Base-by-base conservation (phyloP, 2,329 filamentous ascomycete genomes). In the Neonectria ditissima region DNA sequence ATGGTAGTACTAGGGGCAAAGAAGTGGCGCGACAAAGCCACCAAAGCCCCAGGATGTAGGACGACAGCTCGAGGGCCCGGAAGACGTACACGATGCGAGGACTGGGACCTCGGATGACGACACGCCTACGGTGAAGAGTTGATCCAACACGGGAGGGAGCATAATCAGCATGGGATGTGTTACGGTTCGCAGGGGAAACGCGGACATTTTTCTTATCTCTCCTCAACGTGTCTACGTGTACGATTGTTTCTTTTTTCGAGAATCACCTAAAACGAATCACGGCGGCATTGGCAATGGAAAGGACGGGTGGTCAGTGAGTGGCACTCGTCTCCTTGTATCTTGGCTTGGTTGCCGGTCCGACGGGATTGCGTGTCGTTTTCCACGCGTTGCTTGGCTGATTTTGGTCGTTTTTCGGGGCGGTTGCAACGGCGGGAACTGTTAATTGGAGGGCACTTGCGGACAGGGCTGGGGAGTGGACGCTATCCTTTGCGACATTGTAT, bases 171-270 rank as follows among this genome's bases (percentile, higher is more conserved):
- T 71, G 24, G 22, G 68, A 68, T 70, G 69, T 66, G 62, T 66
- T 70, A 70, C 68, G 71, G 68, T 63, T 73, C 68, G 68, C 64
- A 55, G 55, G 55, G 59, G 67, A 67, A 70, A 65, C 62, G 69
- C 71, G 69, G 65, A 67, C 66, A 72, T 37, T 73, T 59, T 59
- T 69, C 65, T 62, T 70, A 68, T 71, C 62, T 66, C 69, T 71
- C 65, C 64, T 71, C 67, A 70, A 70, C 61, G 70, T 69, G 74
- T 75, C 74, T 76, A 76, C 69, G 72, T 79, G 77, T 79, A 79
- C 77, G 74, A 79, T 79, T 77, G 75, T 76, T 73, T 74, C 69
- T 71, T 69, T 74, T 72, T 68, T 72, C 65, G 70, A 75, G 70
- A 78, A 74, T 72, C 70, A 71, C 72, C 71, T 73, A 70, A 69